A percentile compares a stretch with the other conserved stretches of the same genome.
Evolutionary conservation across 306 rosid genomes (phyloP).

Genomic region (Prunus salicina): DNA sequence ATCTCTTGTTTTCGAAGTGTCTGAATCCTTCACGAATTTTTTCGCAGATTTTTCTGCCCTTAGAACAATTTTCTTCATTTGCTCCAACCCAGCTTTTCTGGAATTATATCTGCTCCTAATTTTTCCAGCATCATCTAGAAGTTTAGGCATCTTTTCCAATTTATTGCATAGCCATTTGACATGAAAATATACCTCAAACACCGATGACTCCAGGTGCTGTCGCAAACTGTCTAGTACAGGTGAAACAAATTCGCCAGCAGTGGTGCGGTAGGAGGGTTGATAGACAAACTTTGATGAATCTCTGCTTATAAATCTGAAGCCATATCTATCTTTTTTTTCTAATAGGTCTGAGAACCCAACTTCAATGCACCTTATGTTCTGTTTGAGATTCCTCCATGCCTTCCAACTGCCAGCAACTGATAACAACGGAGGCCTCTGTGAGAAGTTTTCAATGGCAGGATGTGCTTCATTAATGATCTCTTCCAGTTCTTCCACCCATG

Average conservation of each 20-base stretch:
- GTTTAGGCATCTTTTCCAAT: slow-evolving; percentile 1
- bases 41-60: neutral
- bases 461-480: slow-evolving; percentile 11
- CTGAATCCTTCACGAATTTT: no score
- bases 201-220: neutral
- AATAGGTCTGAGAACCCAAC: neutral
- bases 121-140: neutral
- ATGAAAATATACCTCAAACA: neutral
- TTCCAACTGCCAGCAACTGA: neutral
- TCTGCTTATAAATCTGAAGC: slow-evolving; percentile 6
- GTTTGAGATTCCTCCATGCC: slow-evolving; percentile 1
- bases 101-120: neutral
- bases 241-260: neutral
- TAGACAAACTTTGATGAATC: neutral
- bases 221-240: neutral
- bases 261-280: neutral
- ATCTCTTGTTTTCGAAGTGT: neutral
- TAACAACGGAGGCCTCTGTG: neutral
- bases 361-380: neutral
- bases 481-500: slow-evolving; percentile 25
- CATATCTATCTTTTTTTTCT: slow-evolving; percentile 4
- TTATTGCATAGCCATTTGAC: neutral
- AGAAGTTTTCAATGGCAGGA: neutral
- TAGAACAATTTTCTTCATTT: slow-evolving; percentile 4
- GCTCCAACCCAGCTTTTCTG: slow-evolving; percentile 17